A percentile compares a stretch with the other conserved stretches of the same genome.
phyloP scores from a whole-genome alignment of 2,329 filamentous ascomycete species.

The Alternaria viburni region DNA sequence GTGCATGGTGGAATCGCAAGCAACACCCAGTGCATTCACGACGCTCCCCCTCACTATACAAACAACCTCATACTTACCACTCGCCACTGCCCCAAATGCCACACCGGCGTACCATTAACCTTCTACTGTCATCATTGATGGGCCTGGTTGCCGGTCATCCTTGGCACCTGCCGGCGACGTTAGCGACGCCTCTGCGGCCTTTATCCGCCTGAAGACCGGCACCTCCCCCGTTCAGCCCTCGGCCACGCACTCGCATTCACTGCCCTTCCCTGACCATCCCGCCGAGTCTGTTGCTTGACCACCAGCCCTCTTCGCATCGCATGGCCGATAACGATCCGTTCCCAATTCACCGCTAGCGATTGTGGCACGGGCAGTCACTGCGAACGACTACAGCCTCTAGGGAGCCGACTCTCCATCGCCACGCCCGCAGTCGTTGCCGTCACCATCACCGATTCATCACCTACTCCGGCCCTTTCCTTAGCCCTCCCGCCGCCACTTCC shows the following conservation, averaged over 20 bases:
- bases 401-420: constrained; percentile 29
- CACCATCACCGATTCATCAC: constrained; percentile 24
- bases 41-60: background rate
- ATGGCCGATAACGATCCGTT: constrained; percentile 28
- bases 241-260: background rate
- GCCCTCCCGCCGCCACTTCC: background rate
- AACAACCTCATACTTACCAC: background rate
- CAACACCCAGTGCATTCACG: background rate
- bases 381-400: constrained; percentile 12
- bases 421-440: constrained; percentile 33
- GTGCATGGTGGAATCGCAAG: background rate
- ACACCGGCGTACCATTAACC: background rate
- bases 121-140: background rate
- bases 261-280: background rate
- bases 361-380: constrained; percentile 21
- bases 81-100: background rate
- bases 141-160: constrained; percentile 3
- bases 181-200: constrained; percentile 10
- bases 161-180: constrained; percentile 6
- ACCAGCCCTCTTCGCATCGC: constrained; percentile 21
- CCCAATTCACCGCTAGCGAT: constrained; percentile 21
- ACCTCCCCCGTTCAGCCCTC: background rate
- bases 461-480: background rate
- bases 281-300: constrained; percentile 12
- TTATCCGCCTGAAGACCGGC: constrained; percentile 12